Evolutionary conservation across 2,329 filamentous ascomycete species (phyloP).

Genomic region (Xylaria sp.): DNA sequence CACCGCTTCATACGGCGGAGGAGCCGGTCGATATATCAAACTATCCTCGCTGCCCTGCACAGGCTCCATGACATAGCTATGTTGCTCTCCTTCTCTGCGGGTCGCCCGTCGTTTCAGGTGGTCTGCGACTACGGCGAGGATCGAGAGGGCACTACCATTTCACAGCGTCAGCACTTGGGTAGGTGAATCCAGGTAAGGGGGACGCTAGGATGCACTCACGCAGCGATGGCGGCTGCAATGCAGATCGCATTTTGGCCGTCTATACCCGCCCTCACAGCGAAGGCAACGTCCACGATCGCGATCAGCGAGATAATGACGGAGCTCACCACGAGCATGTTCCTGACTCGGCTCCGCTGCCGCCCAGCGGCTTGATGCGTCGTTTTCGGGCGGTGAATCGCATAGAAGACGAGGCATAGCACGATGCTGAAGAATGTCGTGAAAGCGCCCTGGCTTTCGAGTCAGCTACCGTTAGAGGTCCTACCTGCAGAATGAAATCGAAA

Average conservation of each 20-base stretch:
- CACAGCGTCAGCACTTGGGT: too few relatives aligned
- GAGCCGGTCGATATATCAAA: background rate
- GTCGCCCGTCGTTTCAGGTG: slow-evolving; percentile 3
- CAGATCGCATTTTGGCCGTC: background rate
- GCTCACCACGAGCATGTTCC: slow-evolving; percentile 4
- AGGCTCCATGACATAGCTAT: slow-evolving; percentile 6
- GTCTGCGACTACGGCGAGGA: slow-evolving; percentile 7
- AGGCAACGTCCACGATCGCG: slow-evolving; percentile 5
- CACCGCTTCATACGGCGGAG: slow-evolving; percentile 13
- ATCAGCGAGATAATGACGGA: slow-evolving; percentile 2
- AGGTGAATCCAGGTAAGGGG: background rate
- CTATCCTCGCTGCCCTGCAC: background rate
- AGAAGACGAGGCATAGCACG: slow-evolving; percentile 5
- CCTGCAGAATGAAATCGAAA: background rate
- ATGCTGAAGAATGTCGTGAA: slow-evolving; percentile 2
- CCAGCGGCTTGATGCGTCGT: too few relatives aligned
- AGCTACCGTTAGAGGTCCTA: background rate
- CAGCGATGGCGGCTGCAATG: background rate
- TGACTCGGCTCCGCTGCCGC: background rate
- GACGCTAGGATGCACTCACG: background rate
- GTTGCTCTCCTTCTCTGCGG: slow-evolving; percentile 3
- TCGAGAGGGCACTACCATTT: slow-evolving; percentile 1
- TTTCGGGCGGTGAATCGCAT: too few relatives aligned
- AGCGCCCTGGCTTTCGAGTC: slow-evolving; percentile 7
- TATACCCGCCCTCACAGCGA: slow-evolving; percentile 8